These are phyloP conservation scores for Chondrus crispus DNA, from an alignment of 23 red algal species.

Conservation along the genomic window DNA sequence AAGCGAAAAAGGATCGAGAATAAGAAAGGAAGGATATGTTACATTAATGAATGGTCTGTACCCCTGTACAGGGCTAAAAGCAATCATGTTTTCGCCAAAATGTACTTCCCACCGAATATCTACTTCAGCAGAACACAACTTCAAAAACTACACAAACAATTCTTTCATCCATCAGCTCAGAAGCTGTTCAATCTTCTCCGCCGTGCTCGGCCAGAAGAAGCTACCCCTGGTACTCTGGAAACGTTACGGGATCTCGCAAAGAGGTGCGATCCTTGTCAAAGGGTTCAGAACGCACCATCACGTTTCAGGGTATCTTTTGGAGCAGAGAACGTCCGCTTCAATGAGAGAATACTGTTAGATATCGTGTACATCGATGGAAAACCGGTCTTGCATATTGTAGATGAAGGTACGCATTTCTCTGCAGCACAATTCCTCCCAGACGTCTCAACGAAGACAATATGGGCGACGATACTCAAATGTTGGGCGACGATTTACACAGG, in stretches of 20 bases:
- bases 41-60: not conserved
- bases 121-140: not conserved
- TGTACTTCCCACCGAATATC: not conserved
- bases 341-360: not conserved
- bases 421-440: not conserved
- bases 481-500: slow-evolving; percentile 1
- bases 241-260: not conserved
- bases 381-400: not conserved
- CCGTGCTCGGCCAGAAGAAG: not conserved
- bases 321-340: slow-evolving; percentile 1
- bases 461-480: not conserved
- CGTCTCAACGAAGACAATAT: not conserved
- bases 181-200: not conserved
- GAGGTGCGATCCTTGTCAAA: not conserved
- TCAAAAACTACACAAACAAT: not conserved
- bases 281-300: not conserved
- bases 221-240: not conserved
- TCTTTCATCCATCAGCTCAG: not conserved
- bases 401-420: slow-evolving; percentile 6
- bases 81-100: not conserved
- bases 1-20: no score
- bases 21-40: not conserved
- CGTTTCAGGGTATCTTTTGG: not conserved
- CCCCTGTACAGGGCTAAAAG: not conserved
- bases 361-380: not conserved